These are phyloP conservation scores for Solanum medicagineum DNA, from an alignment of 257 asterid species.

Conservation along the genomic window DNA sequence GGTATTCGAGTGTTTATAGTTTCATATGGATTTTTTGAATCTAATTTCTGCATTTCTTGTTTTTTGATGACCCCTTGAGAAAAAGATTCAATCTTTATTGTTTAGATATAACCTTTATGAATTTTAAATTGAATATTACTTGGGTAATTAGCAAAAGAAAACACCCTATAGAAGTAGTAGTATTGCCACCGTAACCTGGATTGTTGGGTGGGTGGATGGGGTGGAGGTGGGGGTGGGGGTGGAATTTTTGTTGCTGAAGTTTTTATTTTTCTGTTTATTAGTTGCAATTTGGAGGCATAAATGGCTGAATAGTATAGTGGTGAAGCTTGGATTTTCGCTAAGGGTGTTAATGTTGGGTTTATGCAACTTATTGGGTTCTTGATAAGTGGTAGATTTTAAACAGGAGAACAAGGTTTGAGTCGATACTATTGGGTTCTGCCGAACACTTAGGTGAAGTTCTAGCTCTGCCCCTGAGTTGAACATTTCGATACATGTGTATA, in stretches of 20 bases:
- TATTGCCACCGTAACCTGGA: not conserved
- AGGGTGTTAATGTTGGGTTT: not conserved
- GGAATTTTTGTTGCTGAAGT: not conserved
- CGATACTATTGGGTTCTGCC: not conserved
- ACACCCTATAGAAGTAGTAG: not conserved
- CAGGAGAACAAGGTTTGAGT: not conserved
- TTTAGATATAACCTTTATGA: not conserved
- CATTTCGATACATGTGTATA: not conserved
- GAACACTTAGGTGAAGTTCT: not conserved
- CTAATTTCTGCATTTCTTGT: not conserved
- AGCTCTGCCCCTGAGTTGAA: not conserved
- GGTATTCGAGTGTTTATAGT: not conserved
- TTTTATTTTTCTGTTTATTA: not conserved
- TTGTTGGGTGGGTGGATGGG: not conserved
- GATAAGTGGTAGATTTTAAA: not conserved
- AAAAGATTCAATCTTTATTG: not conserved
- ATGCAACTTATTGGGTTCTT: not conserved
- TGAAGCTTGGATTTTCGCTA: not conserved
- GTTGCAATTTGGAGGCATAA: not conserved
- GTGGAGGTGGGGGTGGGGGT: not conserved
- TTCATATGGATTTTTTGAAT: not conserved
- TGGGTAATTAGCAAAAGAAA: not conserved
- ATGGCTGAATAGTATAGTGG: not conserved
- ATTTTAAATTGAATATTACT: not conserved
- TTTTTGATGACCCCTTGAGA: not conserved